Evolutionary conservation across 73 alveolate genomes (phyloP), one percentile per base, ranked within the genome.

Genomic region (Paramecium tetraurelia): DNA sequence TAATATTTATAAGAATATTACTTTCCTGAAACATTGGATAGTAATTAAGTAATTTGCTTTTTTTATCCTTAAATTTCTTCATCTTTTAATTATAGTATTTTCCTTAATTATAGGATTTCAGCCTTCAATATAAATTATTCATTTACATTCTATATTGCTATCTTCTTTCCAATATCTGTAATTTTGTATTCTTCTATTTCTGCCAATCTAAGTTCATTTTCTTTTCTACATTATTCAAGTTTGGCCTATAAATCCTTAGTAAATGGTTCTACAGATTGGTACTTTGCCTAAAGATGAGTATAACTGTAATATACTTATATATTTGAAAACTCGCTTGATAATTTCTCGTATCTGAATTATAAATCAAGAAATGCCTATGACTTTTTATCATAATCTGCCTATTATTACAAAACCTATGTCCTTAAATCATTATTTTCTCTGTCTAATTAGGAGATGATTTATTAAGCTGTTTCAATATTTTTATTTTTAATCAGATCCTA

Each of bases 131-230:
- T 35, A 36, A 16, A n/a, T n/a, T 53, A 53, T 2, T 7, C 0
- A 38, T 16, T 16, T 75, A 75, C 70, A 80, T 41, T 80, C 36
- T 44, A 44, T 10, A 80, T 44, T 80, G 90, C 48, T 44, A 80
- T 80, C 16, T 80, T 80, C 29, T 80, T 80, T n/a, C 90, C 90
- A 43, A 40, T 35, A 46, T 80, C 90, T 41, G 90, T 80, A 20
- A 80, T 48, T 9, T 80, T 80, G 9, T 44, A 48, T 80, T 80
- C 90, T 80, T 80, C 90, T 24, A 80, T 41, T 44, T 80, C 90
- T 18, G 76, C 57, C 21, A 7, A 24, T 80, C 43, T 18, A 1
- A 80, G 16, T 46, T 80, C 90, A 80, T 80, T 80, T 12, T 80
- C 90, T 41, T 80, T 80, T 35, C 57, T 8, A 22, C 46, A 24